Conservation (phyloP, 1,284 basidiomycete species). For the Acaromyces ingoldii region DNA sequence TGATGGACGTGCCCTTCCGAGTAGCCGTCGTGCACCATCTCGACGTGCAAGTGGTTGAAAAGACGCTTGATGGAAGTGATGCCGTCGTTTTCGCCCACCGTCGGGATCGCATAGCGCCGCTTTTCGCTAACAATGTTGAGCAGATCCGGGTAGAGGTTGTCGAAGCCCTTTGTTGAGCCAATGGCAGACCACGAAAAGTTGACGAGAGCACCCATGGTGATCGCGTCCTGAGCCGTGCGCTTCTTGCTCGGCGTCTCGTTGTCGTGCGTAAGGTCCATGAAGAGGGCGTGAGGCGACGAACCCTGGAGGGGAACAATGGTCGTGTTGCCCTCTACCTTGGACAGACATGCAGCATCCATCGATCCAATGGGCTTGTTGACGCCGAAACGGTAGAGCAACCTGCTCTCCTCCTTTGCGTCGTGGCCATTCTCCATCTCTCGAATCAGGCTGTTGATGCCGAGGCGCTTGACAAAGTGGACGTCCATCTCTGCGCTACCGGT, state of each 20-base stretch:
- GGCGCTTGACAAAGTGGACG: constrained; percentile 39
- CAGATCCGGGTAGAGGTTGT: constrained; percentile 40
- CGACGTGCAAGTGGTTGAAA: constrained; percentile 41
- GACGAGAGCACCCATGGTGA: constrained; percentile 45
- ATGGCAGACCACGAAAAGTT: constrained; percentile 46
- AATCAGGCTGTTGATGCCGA: constrained; percentile 44
- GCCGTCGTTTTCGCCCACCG: constrained; percentile 25
- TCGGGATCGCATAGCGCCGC: constrained; percentile 26
- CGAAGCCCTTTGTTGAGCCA: constrained; percentile 42
- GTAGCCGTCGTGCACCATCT: constrained; percentile 41
- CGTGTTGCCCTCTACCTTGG: constrained; percentile 1
- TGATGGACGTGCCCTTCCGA: constrained; percentile 43
- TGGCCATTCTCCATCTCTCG: constrained; percentile 46
- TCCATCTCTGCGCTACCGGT: constrained; percentile 86
- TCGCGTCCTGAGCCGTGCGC: constrained; percentile 41
- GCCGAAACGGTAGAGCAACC: constrained; percentile 41
- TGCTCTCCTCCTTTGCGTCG: constrained; percentile 44
- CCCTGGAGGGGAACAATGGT: constrained; percentile 32
- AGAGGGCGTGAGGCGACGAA: constrained; percentile 41
- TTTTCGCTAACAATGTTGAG: constrained; percentile 39
- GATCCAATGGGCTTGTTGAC: constrained; percentile 46
- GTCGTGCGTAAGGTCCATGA: constrained; percentile 48
- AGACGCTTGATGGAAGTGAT: constrained; percentile 36
- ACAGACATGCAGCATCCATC: constrained; percentile 38
- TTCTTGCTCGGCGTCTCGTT: constrained; percentile 44